Conservation (phyloP, 108 stramenopile species). For the Pseudonitzschia delicatissima region DNA sequence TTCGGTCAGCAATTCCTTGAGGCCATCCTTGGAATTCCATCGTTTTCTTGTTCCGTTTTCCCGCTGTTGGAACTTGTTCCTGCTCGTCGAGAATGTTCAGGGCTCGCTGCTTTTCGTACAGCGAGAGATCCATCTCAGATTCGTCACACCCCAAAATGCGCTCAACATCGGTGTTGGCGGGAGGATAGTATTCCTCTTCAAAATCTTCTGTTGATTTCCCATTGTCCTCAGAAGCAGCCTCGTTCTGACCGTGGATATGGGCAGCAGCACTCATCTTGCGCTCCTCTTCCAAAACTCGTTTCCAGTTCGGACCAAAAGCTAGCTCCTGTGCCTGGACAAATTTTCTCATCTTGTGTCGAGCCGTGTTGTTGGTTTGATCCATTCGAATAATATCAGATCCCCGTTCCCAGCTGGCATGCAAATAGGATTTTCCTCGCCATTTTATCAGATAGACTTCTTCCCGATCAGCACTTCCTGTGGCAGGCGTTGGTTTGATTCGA, state of each 20-base stretch:
- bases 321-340: conserved; percentile 64
- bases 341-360: conserved; percentile 72
- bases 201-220: neutral
- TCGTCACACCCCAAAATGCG: conserved; percentile 83
- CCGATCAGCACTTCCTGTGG: conserved; percentile 18
- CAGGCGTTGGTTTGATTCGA: conserved; percentile 14
- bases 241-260: conserved; percentile 26
- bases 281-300: conserved; percentile 59
- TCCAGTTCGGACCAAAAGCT: conserved; percentile 69
- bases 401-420: conserved; percentile 85
- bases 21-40: conserved; percentile 22
- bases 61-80: conserved; percentile 21
- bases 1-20: conserved; percentile 32
- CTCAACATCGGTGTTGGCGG: conserved; percentile 66
- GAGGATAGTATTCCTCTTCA: conserved; percentile 66
- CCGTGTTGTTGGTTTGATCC: conserved; percentile 67
- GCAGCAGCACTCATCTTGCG: conserved; percentile 36
- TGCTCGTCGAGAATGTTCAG: conserved; percentile 57
- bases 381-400: conserved; percentile 61
- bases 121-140: conserved; percentile 71
- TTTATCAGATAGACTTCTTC: conserved; percentile 84
- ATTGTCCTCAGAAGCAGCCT: neutral
- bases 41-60: conserved; percentile 14
- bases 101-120: conserved; percentile 77
- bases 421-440: conserved; percentile 79